phyloP scores from a whole-genome alignment of 75 land plant genomes.

The Cryptomeria japonica region DNA sequence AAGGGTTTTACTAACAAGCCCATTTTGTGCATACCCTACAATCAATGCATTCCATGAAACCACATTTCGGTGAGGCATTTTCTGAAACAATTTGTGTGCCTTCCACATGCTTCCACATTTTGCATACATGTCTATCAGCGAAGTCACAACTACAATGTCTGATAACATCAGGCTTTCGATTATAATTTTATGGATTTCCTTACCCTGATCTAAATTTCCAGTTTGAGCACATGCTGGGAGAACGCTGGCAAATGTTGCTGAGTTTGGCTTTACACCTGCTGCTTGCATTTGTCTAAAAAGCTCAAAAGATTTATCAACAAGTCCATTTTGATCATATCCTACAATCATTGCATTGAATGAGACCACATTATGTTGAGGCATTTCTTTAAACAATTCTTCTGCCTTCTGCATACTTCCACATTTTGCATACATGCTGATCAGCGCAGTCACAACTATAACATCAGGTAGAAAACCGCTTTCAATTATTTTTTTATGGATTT shows the following conservation, averaged over 20 bases:
- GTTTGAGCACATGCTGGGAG: background rate
- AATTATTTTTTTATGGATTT: conserved; percentile 7
- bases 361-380: conserved; percentile 5
- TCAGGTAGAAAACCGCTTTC: background rate
- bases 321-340: conserved; percentile 11
- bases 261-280: conserved; percentile 6
- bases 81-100: conserved; percentile 7
- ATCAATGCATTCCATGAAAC: conserved; percentile 17
- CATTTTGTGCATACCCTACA: conserved; percentile 7
- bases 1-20: background rate
- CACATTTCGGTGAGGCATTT: conserved; percentile 5
- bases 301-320: background rate
- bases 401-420: conserved; percentile 20
- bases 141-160: background rate
- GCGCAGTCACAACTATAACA: conserved; percentile 11
- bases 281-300: background rate
- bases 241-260: background rate
- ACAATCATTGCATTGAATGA: conserved; percentile 9
- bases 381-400: background rate
- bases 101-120: conserved; percentile 17
- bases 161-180: background rate
- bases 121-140: conserved; percentile 21
- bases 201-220: conserved; percentile 1
- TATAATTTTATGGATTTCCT: background rate
- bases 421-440: conserved; percentile 21